Evolutionary conservation across 495 filamentous ascomycete genomes (phyloP).

Genomic region (Annulohypoxylon maeteangense): DNA sequence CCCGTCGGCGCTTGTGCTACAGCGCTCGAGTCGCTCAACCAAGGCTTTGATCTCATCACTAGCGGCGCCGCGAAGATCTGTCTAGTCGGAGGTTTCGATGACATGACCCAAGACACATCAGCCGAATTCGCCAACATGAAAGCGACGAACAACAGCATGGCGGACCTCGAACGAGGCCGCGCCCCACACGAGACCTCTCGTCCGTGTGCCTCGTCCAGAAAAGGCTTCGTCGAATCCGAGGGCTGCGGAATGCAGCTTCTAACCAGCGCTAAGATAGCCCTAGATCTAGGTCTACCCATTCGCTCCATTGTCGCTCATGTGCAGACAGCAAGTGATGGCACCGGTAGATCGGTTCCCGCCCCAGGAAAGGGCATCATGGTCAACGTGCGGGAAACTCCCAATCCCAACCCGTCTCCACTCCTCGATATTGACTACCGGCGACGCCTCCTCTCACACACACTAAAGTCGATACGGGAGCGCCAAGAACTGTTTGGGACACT

Average conservation of each 20-base stretch:
- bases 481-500: constrained; percentile 88
- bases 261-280: constrained; percentile 91
- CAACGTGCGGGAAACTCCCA: constrained; percentile 84
- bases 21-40: constrained; percentile 94
- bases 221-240: constrained; percentile 98
- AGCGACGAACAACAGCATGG: constrained; percentile 93
- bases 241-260: constrained; percentile 97
- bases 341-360: constrained; percentile 95
- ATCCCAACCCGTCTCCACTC: constrained; percentile 88
- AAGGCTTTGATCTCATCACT: constrained; percentile 95
- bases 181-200: constrained; percentile 96
- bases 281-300: constrained; percentile 98
- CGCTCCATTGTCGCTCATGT: constrained; percentile 92
- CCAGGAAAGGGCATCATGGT: constrained; percentile 96
- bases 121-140: constrained; percentile 99
- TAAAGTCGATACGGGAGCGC: constrained; percentile 90
- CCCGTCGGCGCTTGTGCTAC: constrained; percentile 97
- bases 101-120: constrained; percentile 97
- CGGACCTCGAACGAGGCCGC: constrained; percentile 91
- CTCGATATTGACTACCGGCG: constrained; percentile 95
- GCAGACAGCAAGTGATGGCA: constrained; percentile 97
- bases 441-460: constrained; percentile 87
- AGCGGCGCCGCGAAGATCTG: constrained; percentile 97
- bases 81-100: constrained; percentile 97
- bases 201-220: constrained; percentile 92